Conservation (phyloP, 176 grass and related monocot species). For the Hordeum marinum region DNA sequence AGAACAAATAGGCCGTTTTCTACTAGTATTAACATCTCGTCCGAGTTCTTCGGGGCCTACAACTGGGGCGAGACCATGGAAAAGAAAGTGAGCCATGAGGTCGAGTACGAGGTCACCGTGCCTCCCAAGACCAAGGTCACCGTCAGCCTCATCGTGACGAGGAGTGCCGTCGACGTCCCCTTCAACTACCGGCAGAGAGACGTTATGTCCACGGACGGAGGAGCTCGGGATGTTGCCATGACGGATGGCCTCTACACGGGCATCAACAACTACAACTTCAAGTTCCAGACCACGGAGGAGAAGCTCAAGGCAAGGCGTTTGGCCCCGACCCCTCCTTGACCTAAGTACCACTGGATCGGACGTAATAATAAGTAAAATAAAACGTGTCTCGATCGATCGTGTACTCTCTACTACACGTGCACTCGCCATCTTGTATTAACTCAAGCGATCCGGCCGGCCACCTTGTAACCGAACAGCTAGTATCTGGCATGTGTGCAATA, state of each 20-base stretch:
- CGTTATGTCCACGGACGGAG: neutral
- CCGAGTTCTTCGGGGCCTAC: neutral
- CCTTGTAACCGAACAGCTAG: too few relatives aligned
- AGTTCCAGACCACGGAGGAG: neutral
- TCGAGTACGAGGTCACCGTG: neutral
- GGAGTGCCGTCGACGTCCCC: neutral
- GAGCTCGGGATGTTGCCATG: neutral
- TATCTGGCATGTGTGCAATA: too few relatives aligned
- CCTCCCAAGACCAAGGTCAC: neutral
- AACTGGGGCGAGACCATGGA: neutral
- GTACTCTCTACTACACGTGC: too few relatives aligned
- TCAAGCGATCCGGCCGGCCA: too few relatives aligned
- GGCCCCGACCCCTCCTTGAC: too few relatives aligned
- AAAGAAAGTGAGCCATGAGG: neutral
- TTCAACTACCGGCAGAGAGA: neutral
- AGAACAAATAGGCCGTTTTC: too few relatives aligned
- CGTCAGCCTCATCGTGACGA: neutral
- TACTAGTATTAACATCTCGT: neutral
- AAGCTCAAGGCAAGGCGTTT: neutral
- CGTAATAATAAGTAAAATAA: too few relatives aligned
- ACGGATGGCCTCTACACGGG: neutral
- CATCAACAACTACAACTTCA: neutral
- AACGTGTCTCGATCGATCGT: too few relatives aligned
- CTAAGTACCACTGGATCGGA: too few relatives aligned
- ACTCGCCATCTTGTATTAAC: too few relatives aligned